These are phyloP conservation scores for Aspergillus ochraceus DNA, from an alignment of 2,329 filamentous ascomycete species.

Conservation along the genomic window DNA sequence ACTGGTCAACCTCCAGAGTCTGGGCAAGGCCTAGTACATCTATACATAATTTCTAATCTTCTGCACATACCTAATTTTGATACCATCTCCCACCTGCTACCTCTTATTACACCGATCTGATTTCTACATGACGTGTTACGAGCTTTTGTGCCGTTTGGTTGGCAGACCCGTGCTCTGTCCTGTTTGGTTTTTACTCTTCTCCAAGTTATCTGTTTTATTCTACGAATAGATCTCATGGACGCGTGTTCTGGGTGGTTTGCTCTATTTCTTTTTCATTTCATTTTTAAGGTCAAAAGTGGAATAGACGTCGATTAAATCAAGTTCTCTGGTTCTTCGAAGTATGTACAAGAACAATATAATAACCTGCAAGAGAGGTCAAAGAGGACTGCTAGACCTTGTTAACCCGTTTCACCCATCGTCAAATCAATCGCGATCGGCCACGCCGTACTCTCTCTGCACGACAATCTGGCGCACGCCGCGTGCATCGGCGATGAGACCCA, in stretches of 20 bases:
- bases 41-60: not conserved
- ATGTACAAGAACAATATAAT: no score
- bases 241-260: not conserved
- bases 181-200: not conserved
- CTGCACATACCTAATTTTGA: slow-evolving; percentile 4
- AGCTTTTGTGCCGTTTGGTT: not conserved
- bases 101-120: not conserved
- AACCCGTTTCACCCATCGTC: not conserved
- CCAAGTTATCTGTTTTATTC: not conserved
- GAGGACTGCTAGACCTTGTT: no score
- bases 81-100: not conserved
- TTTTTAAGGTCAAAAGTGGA: not conserved
- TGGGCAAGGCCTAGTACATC: slow-evolving; percentile 58
- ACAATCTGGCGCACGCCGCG: slow-evolving; percentile 55
- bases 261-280: not conserved
- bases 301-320: not conserved
- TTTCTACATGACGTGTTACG: no score
- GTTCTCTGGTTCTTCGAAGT: no score
- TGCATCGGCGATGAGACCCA: slow-evolving; percentile 67
- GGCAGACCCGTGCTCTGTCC: not conserved
- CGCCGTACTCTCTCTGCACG: slow-evolving; percentile 42
- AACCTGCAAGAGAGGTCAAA: no score
- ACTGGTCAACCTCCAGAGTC: slow-evolving; percentile 75
- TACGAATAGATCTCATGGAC: not conserved
- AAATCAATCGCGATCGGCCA: slow-evolving; percentile 37